Conservation (phyloP, 2,329 filamentous ascomycete species). For the Aspergillus proliferans region DNA sequence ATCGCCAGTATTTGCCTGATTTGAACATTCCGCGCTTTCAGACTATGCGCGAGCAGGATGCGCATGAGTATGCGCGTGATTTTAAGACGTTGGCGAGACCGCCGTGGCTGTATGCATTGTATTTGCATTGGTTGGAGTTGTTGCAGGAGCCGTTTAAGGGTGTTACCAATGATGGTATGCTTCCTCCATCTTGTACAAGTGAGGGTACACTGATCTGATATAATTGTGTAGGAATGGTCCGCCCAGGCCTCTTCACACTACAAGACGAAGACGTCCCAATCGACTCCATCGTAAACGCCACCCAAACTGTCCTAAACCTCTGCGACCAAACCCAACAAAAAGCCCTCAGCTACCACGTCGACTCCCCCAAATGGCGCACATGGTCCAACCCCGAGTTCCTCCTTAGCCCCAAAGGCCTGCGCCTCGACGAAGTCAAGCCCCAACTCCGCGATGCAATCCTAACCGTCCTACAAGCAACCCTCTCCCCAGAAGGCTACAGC, state of each 20-base stretch:
- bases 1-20: constrained; percentile 58
- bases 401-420: constrained; percentile 61
- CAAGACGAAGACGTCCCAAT: constrained; percentile 61
- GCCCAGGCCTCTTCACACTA: constrained; percentile 50
- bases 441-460: constrained; percentile 48
- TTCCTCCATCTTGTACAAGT: not conserved
- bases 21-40: constrained; percentile 57
- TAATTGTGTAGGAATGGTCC: constrained; percentile 38
- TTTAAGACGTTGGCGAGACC: constrained; percentile 56
- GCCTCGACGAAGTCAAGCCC: constrained; percentile 57
- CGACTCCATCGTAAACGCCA: constrained; percentile 48
- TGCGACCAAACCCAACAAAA: constrained; percentile 47
- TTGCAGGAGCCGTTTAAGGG: constrained; percentile 63
- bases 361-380: constrained; percentile 65
- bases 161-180: constrained; percentile 60
- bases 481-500: constrained; percentile 64
- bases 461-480: constrained; percentile 49
- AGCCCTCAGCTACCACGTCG: constrained; percentile 54
- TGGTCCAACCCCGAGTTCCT: constrained; percentile 70
- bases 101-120: constrained; percentile 61
- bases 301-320: constrained; percentile 41
- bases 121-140: constrained; percentile 53
- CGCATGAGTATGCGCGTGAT: constrained; percentile 55
- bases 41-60: constrained; percentile 56
- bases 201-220: not conserved